A percentile compares a stretch with the other conserved stretches of the same genome.
Evolutionary conservation across 495 filamentous ascomycete species (phyloP).

Genomic region (Neurospora sp.): DNA sequence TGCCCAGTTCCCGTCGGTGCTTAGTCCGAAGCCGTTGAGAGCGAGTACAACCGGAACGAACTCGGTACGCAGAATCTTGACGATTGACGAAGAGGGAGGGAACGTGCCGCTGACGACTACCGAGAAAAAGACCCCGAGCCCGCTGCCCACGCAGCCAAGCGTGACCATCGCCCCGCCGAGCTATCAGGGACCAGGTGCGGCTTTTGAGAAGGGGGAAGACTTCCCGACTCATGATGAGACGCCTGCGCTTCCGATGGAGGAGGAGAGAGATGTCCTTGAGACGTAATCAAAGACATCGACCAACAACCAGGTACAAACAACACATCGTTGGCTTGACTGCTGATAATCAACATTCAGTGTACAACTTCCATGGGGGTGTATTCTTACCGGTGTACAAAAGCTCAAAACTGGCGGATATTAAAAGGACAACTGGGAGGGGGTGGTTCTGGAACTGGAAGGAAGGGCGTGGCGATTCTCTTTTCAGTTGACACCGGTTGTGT

Average conservation of each 20-base stretch:
- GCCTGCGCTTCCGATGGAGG: constrained; percentile 29
- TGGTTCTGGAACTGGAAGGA: neutral
- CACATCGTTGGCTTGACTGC: neutral
- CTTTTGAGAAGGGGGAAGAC: constrained; percentile 39
- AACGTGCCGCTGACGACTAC: constrained; percentile 5
- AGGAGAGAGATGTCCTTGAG: constrained; percentile 32
- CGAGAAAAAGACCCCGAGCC: constrained; percentile 1
- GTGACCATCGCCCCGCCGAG: constrained; percentile 25
- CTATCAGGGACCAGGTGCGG: constrained; percentile 33
- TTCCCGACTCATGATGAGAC: constrained; percentile 22
- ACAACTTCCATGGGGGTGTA: neutral
- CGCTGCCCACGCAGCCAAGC: neutral
- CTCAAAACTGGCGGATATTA: neutral
- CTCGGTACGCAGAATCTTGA: constrained; percentile 20
- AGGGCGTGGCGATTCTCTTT: neutral
- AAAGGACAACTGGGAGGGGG: neutral
- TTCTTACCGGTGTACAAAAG: neutral
- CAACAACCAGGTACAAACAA: neutral
- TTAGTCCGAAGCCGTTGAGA: constrained; percentile 33
- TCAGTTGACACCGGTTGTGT: neutral
- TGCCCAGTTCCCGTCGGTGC: constrained; percentile 24
- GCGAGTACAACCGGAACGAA: constrained; percentile 18
- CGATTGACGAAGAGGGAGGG: constrained; percentile 8
- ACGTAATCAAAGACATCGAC: constrained; percentile 11
- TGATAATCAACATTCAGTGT: neutral